These are phyloP conservation scores for Tilletiopsis washingtonensis DNA, from an alignment of 1,284 basidiomycete species.

Conservation along the genomic window DNA sequence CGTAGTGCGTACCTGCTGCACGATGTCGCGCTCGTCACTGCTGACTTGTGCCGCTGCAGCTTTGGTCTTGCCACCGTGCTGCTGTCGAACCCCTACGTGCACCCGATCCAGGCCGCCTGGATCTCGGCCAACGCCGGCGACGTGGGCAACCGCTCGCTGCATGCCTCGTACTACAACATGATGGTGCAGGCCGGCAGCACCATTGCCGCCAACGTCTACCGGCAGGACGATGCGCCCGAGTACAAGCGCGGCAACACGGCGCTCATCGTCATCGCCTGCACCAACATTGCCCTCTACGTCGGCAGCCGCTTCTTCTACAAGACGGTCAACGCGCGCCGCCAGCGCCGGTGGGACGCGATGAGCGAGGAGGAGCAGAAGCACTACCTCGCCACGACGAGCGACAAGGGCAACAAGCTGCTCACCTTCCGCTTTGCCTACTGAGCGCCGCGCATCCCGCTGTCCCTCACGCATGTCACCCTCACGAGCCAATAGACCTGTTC, in stretches of 20 bases:
- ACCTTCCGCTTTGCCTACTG: slow-evolving; percentile 29
- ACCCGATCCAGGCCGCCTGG: slow-evolving; percentile 12
- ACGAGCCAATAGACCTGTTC: slow-evolving; percentile 9
- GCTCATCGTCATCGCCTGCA: neutral
- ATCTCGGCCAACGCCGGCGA: slow-evolving; percentile 4
- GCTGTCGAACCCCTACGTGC: slow-evolving; percentile 11
- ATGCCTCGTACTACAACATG: slow-evolving; percentile 23
- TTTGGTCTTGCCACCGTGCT: slow-evolving; percentile 9
- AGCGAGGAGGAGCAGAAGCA: slow-evolving; percentile 15
- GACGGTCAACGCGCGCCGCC: slow-evolving; percentile 14
- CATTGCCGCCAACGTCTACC: slow-evolving; percentile 14
- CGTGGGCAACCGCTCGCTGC: slow-evolving; percentile 12
- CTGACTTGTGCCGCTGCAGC: too few species aligned
- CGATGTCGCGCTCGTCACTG: too few species aligned
- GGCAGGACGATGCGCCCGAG: slow-evolving; percentile 6
- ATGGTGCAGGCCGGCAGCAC: slow-evolving; percentile 7
- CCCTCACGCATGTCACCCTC: too few species aligned
- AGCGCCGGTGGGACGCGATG: slow-evolving; percentile 23
- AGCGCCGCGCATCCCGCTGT: too few species aligned
- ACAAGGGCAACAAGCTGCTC: slow-evolving; percentile 24
- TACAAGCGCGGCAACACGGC: slow-evolving; percentile 11
- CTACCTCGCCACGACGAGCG: slow-evolving; percentile 23
- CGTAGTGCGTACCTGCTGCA: too few species aligned
- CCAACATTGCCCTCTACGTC: slow-evolving; percentile 7
- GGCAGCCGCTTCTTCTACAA: slow-evolving; percentile 21